Evolutionary conservation across 345 rosid species (phyloP).

Genomic region (Gossypium raimondii): DNA sequence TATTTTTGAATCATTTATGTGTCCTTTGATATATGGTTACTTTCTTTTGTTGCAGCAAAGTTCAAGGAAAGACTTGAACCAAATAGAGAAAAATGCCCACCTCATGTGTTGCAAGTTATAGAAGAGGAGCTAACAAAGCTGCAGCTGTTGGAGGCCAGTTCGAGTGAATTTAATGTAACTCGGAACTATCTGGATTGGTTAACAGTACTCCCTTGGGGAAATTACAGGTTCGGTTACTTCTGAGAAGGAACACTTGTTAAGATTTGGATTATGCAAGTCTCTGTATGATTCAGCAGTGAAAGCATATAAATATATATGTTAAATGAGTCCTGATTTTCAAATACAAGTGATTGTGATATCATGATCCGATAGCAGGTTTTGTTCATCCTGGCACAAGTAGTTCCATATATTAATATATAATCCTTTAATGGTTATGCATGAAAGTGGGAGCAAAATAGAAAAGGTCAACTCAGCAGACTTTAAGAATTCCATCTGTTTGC

Average conservation of each 20-base stretch:
- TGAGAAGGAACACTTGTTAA: slow-evolving; percentile 7
- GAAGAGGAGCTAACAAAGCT: slow-evolving; percentile 97
- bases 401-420: not conserved
- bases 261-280: not conserved
- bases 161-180: slow-evolving; percentile 99
- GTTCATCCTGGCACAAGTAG: not conserved
- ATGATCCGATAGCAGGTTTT: not conserved
- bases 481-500: not conserved
- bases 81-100: slow-evolving; percentile 83
- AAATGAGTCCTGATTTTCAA: not conserved
- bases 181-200: slow-evolving; percentile 99
- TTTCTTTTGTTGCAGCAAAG: slow-evolving; percentile 57
- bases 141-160: slow-evolving; percentile 98
- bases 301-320: not conserved
- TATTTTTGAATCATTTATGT: not conserved
- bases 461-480: not conserved
- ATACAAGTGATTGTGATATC: not conserved
- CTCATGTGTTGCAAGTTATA: slow-evolving; percentile 86
- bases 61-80: slow-evolving; percentile 91
- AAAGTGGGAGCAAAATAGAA: not conserved
- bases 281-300: not conserved
- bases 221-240: slow-evolving; percentile 62
- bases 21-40: slow-evolving; percentile 5
- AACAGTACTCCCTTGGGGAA: slow-evolving; percentile 96
- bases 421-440: not conserved